Evolutionary conservation across 1,139 yeast species (phyloP).

Genomic region (Geotrichum carabidarum): DNA sequence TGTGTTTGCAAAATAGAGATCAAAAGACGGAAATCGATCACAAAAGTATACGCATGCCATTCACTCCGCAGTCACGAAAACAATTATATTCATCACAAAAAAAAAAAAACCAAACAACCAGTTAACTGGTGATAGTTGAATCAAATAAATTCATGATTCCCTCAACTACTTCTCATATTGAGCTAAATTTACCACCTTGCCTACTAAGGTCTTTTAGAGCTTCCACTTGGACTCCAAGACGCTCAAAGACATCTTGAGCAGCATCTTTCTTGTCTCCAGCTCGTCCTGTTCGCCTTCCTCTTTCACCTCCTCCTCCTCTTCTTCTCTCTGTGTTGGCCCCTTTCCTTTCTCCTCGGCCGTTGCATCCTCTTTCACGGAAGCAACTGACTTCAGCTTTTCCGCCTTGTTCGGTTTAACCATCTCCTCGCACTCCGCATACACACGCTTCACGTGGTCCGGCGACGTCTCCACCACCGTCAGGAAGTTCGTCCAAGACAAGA

Average conservation of each 20-base stretch:
- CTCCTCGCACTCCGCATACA: not conserved
- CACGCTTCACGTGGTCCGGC: not conserved
- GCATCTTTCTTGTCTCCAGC: not conserved
- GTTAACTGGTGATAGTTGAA: too few relatives aligned
- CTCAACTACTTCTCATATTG: too few relatives aligned
- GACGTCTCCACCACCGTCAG: conserved; percentile 10
- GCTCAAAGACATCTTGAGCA: not conserved
- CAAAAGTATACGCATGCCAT: too few relatives aligned
- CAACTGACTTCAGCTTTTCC: not conserved
- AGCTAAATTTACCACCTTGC: not conserved
- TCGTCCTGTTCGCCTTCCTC: not conserved
- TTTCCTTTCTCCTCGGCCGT: not conserved
- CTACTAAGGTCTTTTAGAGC: not conserved
- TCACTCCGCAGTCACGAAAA: too few relatives aligned
- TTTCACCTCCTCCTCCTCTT: not conserved
- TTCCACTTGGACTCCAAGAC: not conserved
- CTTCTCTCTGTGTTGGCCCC: not conserved
- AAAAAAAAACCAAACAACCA: too few relatives aligned
- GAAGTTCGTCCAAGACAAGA: conserved; percentile 18
- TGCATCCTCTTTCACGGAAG: not conserved
- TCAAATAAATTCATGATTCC: too few relatives aligned
- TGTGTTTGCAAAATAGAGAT: too few relatives aligned
- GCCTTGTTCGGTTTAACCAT: not conserved
- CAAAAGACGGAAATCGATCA: too few relatives aligned
- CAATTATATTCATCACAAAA: too few relatives aligned